Conservation (phyloP, 2,329 filamentous ascomycete species). For the Ophiostoma populinum region DNA sequence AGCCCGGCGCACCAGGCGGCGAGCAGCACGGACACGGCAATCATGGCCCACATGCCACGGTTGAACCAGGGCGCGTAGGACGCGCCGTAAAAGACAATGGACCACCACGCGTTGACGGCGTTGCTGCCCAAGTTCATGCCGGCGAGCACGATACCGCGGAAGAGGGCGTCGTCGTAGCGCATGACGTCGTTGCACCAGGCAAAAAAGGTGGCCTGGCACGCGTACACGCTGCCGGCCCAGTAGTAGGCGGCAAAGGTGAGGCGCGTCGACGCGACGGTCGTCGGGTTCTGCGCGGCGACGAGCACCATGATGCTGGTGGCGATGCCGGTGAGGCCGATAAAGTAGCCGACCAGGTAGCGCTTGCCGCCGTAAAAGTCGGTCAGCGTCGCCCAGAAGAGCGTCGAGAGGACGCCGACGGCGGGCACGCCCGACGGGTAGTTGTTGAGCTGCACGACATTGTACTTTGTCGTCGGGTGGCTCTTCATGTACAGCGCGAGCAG, state of each 20-base stretch:
- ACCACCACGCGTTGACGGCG: constrained; percentile 58
- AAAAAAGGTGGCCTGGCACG: constrained; percentile 58
- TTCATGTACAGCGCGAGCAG: constrained; percentile 35
- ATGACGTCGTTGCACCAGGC: constrained; percentile 60
- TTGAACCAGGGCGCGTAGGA: constrained; percentile 48
- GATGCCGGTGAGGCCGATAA: constrained; percentile 47
- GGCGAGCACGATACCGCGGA: constrained; percentile 49
- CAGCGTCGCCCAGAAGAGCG: constrained; percentile 50
- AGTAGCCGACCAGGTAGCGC: constrained; percentile 49
- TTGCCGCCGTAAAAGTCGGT: constrained; percentile 48
- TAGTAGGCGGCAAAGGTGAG: constrained; percentile 50
- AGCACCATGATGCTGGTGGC: constrained; percentile 46
- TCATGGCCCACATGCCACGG: constrained; percentile 59
- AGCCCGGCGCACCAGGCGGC: constrained; percentile 40
- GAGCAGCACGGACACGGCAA: constrained; percentile 42
- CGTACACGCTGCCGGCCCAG: constrained; percentile 52
- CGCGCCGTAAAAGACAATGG: constrained; percentile 51
- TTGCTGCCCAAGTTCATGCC: constrained; percentile 56
- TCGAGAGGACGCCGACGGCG: constrained; percentile 39
- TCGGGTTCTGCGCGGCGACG: constrained; percentile 26
- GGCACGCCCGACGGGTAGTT: constrained; percentile 40
- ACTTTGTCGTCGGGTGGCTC: constrained; percentile 24
- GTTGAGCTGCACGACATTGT: constrained; percentile 32
- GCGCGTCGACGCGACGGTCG: constrained; percentile 24
- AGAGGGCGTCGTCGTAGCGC: constrained; percentile 42